Percentiles rank a stretch among this genome's conserved stretches.
Conservation (phyloP, 1,284 basidiomycete species). For the Coniferiporia weirii region DNA sequence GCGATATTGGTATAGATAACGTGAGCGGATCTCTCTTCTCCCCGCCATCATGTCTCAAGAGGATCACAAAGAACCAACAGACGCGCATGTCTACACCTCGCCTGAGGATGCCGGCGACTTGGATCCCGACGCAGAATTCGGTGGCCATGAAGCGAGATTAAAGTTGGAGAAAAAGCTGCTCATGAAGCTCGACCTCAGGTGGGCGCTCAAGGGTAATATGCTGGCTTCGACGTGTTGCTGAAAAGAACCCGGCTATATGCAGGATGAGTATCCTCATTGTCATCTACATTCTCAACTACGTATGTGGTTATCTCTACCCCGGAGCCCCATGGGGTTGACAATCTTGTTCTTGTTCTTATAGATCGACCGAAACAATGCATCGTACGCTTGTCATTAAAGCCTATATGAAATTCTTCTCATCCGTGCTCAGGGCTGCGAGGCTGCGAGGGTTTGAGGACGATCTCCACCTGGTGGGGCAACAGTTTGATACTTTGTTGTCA, state of each 20-base stretch:
- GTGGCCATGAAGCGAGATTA: conserved; percentile 20
- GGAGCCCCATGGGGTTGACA: background rate
- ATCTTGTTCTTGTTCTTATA: conserved; percentile 22
- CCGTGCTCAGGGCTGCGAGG: conserved; percentile 48
- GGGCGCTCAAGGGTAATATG: background rate
- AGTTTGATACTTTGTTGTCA: conserved; percentile 69
- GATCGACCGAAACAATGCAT: conserved; percentile 65
- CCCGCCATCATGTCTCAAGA: background rate
- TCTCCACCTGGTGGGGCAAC: conserved; percentile 52
- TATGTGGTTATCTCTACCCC: background rate
- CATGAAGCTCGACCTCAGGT: conserved; percentile 23
- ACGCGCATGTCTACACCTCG: background rate
- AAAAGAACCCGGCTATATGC: conserved; percentile 21
- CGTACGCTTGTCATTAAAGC: conserved; percentile 32
- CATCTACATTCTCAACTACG: conserved; percentile 9
- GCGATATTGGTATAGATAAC: conserved; percentile 2
- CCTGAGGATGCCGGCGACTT: background rate
- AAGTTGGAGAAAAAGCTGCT: conserved; percentile 23
- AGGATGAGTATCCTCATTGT: conserved; percentile 27
- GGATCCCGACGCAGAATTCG: conserved; percentile 20
- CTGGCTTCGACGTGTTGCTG: background rate
- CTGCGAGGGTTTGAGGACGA: conserved; percentile 69
- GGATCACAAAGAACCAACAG: conserved; percentile 10
- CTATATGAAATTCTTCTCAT: background rate
- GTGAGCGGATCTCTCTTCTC: background rate